Percentiles rank a stretch among this genome's conserved stretches.
Conservation (phyloP, 352 stramenopile species). For the Blastocystis sp. region DNA sequence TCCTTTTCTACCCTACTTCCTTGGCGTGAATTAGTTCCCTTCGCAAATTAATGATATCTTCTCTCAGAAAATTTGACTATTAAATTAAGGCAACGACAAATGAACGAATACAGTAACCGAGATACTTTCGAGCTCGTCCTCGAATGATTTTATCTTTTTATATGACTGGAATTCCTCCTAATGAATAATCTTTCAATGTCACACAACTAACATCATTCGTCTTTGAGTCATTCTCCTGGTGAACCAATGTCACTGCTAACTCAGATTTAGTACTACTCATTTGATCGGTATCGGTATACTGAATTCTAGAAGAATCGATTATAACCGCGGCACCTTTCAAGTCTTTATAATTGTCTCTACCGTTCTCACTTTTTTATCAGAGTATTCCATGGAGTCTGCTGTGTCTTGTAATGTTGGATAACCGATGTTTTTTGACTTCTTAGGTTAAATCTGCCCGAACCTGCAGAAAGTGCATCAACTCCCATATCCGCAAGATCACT, state of each 20-base stretch:
- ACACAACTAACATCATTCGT: not conserved
- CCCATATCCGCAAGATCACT: not conserved
- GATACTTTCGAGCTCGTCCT: slow-evolving; percentile 29
- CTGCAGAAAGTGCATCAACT: not conserved
- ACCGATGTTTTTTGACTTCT: not conserved
- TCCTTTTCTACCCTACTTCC: slow-evolving; percentile 72
- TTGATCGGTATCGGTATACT: not conserved
- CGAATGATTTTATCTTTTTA: slow-evolving; percentile 21
- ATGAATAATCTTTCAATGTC: not conserved
- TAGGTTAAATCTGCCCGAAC: not conserved
- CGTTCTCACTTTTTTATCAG: not conserved
- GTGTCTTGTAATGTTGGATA: too few relatives aligned
- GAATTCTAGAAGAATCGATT: not conserved
- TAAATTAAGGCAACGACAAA: slow-evolving; percentile 65
- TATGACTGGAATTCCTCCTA: slow-evolving; percentile 29
- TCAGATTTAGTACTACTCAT: not conserved
- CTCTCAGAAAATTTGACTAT: slow-evolving; percentile 87
- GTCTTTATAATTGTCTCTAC: not conserved
- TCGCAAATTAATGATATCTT: slow-evolving; percentile 99
- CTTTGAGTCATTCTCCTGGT: not conserved
- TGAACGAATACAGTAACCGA: slow-evolving; percentile 18
- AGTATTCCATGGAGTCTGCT: not conserved
- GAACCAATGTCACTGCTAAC: not conserved
- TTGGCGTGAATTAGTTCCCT: slow-evolving; percentile 95
- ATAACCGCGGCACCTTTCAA: not conserved